Conservation (phyloP, 2,329 filamentous ascomycete species). For the Xylariaceae sp. region DNA sequence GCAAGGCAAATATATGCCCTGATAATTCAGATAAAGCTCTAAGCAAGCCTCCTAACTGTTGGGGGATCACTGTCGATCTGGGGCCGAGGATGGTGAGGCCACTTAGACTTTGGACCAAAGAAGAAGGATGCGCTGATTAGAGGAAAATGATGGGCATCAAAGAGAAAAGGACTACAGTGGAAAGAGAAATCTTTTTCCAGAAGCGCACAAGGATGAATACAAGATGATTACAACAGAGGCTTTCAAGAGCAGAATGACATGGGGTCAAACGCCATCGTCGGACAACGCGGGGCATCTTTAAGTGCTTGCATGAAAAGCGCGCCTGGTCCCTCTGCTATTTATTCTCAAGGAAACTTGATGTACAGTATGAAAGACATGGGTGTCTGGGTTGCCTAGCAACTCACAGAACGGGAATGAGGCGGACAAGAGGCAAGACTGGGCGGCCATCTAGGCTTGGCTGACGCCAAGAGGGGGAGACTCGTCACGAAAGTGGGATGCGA, state of each 20-base stretch:
- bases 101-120: conserved; percentile 22
- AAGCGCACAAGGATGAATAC: conserved; percentile 14
- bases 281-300: conserved; percentile 26
- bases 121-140: conserved; percentile 21
- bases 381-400: conserved; percentile 35
- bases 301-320: conserved; percentile 34
- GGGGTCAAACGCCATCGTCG: conserved; percentile 18
- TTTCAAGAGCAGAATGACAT: conserved; percentile 18
- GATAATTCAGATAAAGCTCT: conserved; percentile 25
- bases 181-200: conserved; percentile 19
- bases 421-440: conserved; percentile 20
- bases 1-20: conserved; percentile 37
- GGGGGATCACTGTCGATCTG: conserved; percentile 30
- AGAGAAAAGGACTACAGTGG: conserved; percentile 14
- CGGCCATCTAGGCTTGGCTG: conserved; percentile 23
- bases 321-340: conserved; percentile 20
- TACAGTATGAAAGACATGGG: conserved; percentile 26
- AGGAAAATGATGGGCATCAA: conserved; percentile 23
- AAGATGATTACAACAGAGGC: conserved; percentile 8
- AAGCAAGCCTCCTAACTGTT: conserved; percentile 21
- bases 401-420: conserved; percentile 17
- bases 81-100: conserved; percentile 25
- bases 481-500: conserved; percentile 31
- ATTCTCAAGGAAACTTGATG: conserved; percentile 17
- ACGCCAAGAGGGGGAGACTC: conserved; percentile 22